Base-by-base conservation (phyloP, 73 alveolate species). In the Durusdinium trenchii region DNA sequence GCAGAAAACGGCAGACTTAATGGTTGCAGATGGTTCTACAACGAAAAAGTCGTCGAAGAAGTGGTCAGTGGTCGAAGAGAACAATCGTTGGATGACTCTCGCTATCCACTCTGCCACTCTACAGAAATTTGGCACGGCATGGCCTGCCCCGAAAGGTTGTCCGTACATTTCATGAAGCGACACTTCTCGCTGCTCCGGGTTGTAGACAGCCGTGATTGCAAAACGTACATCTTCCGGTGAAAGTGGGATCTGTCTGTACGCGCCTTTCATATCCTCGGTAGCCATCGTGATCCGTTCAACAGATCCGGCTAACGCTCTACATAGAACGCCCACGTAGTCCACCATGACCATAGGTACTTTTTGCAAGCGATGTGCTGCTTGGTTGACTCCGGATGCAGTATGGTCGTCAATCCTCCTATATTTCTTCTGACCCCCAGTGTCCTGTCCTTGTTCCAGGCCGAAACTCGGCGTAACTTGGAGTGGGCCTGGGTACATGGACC, bases 131-230 rank as follows among this genome's bases (percentile, higher is more conserved):
- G 86, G 57, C 7, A 76, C 86, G 10, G 86, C 86, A 42, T 76
- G 86, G 6, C 60, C 86, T 42, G 86, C 86, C 5, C 86, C 86
- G 36, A 76, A 76, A 35, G 86, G n/a, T n/a, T n/a, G n/a, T n/a
- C n/a, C n/a, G n/a, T n/a, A n/a, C n/a, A n/a, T n/a, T n/a, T n/a
- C n/a, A 28, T 64, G 79, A 23, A 64, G 38, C 45, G 6, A 10
- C 42, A 64, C 79, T 10, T 18, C n/a, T 6, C 38, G 23, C 42
- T 23, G 9, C 10, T 23, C n/a, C 9, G 79, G 79, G 42, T 64
- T 64, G 42, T 64, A 64, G 38, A 64, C 79, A 6, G 45, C 79
- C 79, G 79, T 64, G 23, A 9, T 64, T 64, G 42, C 23, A 9
- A 6, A 64, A 6, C 42, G n/a, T 26, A 35, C 79, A 64, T 64